These are phyloP conservation scores for Penicillium antarcticum DNA, from an alignment of 495 filamentous ascomycete genomes.

Conservation along the genomic window DNA sequence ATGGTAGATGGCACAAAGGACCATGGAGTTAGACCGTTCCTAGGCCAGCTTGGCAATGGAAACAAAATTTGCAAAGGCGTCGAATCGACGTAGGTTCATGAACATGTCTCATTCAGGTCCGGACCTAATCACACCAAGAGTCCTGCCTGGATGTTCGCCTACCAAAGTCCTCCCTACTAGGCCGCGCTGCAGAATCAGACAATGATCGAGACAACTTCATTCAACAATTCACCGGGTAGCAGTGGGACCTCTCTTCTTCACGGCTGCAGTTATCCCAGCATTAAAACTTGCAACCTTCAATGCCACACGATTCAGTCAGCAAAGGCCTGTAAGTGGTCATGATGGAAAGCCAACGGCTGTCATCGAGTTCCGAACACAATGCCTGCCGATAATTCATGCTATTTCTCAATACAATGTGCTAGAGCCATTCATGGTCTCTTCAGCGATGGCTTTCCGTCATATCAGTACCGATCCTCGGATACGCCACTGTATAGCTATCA, in stretches of 20 bases:
- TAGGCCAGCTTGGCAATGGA: slow-evolving; percentile 28
- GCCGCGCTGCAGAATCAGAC: slow-evolving; percentile 7
- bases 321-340: slow-evolving; percentile 15
- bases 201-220: slow-evolving; percentile 22
- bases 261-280: slow-evolving; percentile 14
- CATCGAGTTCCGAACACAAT: slow-evolving; percentile 35
- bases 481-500: slow-evolving; percentile 17
- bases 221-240: slow-evolving; percentile 22
- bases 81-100: slow-evolving; percentile 20
- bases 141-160: slow-evolving; percentile 21
- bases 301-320: slow-evolving; percentile 16
- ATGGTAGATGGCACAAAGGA: slow-evolving; percentile 25
- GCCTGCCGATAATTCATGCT: slow-evolving; percentile 30
- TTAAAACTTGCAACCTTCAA: slow-evolving; percentile 16
- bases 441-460: slow-evolving; percentile 11
- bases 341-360: slow-evolving; percentile 19
- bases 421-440: slow-evolving; percentile 22
- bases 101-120: too few species aligned
- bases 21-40: slow-evolving; percentile 31
- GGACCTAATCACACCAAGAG: background rate
- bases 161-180: slow-evolving; percentile 25
- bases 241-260: slow-evolving; percentile 23
- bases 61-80: slow-evolving; percentile 30
- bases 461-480: slow-evolving; percentile 8
- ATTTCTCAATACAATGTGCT: slow-evolving; percentile 29